Percentiles rank a stretch among this genome's conserved stretches.
Evolutionary conservation across 768 basidiomycete species (phyloP).

Genomic region (Boletus edulis): DNA sequence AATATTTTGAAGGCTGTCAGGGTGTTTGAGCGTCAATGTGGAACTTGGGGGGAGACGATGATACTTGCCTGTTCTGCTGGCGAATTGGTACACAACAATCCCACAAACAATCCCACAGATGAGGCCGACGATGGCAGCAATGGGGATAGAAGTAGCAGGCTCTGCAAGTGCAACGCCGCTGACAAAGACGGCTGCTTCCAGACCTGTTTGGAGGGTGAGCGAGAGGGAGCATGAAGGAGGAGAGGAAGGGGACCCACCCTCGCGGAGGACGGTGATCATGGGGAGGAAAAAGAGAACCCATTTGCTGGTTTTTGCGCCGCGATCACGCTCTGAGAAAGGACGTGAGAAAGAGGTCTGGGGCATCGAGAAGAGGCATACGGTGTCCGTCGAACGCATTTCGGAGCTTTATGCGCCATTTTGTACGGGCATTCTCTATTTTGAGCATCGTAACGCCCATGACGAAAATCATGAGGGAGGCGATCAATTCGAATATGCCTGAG

Average conservation of each 20-base stretch:
- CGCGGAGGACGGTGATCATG: slow-evolving; percentile 87
- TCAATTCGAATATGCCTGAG: slow-evolving; percentile 64
- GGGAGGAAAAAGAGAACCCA: slow-evolving; percentile 92
- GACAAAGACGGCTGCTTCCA: slow-evolving; percentile 93
- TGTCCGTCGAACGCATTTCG: slow-evolving; percentile 68
- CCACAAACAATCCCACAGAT: slow-evolving; percentile 75
- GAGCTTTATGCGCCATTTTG: slow-evolving; percentile 92
- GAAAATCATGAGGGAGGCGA: slow-evolving; percentile 82
- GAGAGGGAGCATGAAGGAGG: background rate
- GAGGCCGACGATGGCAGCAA: slow-evolving; percentile 85
- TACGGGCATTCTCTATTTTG: slow-evolving; percentile 89
- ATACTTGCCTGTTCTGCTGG: slow-evolving; percentile 62
- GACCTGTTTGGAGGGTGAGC: slow-evolving; percentile 37
- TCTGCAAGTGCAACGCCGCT: slow-evolving; percentile 89
- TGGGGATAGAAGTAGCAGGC: slow-evolving; percentile 80
- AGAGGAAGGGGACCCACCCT: slow-evolving; percentile 49
- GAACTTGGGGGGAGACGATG: background rate
- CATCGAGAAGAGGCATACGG: slow-evolving; percentile 32
- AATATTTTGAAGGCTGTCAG: slow-evolving; percentile 73
- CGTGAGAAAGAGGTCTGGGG: background rate
- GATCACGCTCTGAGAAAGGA: slow-evolving; percentile 39
- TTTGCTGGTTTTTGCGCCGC: slow-evolving; percentile 55
- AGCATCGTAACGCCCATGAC: slow-evolving; percentile 94
- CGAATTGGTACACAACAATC: slow-evolving; percentile 76
- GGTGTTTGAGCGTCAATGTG: background rate